A percentile compares a stretch with the other conserved stretches of the same genome.
These are phyloP conservation scores for Ceratocystis huliohia DNA, from an alignment of 2,329 filamentous ascomycete species.

Conservation along the genomic window DNA sequence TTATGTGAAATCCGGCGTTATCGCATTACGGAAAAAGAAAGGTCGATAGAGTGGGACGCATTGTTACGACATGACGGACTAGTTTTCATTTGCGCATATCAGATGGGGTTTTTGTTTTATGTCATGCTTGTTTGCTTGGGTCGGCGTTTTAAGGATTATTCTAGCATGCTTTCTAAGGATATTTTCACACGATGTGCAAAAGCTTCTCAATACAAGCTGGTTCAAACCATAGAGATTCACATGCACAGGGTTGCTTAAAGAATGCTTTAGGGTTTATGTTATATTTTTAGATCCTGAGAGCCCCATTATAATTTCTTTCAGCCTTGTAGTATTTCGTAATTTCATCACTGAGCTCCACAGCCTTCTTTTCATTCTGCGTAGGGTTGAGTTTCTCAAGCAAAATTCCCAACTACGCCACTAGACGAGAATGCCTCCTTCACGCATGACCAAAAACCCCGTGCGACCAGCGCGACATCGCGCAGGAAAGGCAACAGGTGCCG, in stretches of 20 bases:
- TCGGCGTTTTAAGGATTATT: constrained; percentile 14
- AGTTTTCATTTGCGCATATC: constrained; percentile 1
- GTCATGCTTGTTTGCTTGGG: constrained; percentile 8
- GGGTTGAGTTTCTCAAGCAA: not conserved
- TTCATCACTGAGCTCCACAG: not conserved
- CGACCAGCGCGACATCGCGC: constrained; percentile 72
- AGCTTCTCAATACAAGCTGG: constrained; percentile 6
- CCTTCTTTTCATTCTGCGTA: not conserved
- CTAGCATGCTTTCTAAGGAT: constrained; percentile 2
- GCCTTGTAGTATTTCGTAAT: constrained; percentile 7
- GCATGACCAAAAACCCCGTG: constrained; percentile 85
- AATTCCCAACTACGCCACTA: not conserved
- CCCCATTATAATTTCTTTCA: constrained; percentile 15
- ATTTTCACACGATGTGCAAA: not conserved
- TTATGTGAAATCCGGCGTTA: constrained; percentile 6
- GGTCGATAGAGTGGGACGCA: not conserved
- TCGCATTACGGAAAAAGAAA: not conserved
- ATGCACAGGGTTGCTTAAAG: not conserved
- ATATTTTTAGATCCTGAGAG: not conserved
- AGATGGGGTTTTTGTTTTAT: not conserved
- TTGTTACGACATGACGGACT: constrained; percentile 10
- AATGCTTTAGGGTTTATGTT: not conserved
- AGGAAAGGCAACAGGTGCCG: constrained; percentile 56
- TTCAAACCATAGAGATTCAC: not conserved
- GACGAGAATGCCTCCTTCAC: constrained; percentile 52